These are phyloP conservation scores for Akanthomyces uredinophilus DNA, from an alignment of 2,329 filamentous ascomycete genomes.

Conservation along the genomic window DNA sequence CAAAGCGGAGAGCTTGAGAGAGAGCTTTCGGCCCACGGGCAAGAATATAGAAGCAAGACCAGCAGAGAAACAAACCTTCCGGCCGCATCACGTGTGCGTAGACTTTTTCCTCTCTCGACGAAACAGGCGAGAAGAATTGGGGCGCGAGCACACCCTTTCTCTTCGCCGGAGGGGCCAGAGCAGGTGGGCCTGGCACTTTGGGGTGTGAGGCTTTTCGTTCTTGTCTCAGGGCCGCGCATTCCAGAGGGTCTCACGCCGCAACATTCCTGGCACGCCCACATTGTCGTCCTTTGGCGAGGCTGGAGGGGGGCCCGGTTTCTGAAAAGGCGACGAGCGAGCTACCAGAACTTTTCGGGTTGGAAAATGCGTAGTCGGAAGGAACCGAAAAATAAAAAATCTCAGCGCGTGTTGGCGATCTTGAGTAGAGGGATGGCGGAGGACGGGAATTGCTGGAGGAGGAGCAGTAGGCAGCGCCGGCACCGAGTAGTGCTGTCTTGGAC, in stretches of 20 bases:
- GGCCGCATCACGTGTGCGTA: slow-evolving; percentile 10
- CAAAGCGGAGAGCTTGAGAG: too few species aligned
- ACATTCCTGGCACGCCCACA: slow-evolving; percentile 20
- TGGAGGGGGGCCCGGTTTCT: slow-evolving; percentile 19
- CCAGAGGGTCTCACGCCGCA: slow-evolving; percentile 15
- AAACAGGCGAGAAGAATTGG: slow-evolving; percentile 11
- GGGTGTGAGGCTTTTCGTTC: slow-evolving; percentile 23
- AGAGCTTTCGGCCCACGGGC: neutral
- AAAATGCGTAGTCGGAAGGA: neutral
- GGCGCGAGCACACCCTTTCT: slow-evolving; percentile 11
- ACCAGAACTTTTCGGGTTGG: neutral
- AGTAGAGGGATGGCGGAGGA: neutral
- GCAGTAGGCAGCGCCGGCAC: neutral
- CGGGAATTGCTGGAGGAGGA: neutral
- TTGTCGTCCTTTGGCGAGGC: slow-evolving; percentile 32
- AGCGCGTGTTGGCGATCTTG: neutral
- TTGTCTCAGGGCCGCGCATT: slow-evolving; percentile 30
- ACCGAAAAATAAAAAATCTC: slow-evolving; percentile 1
- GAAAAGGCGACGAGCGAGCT: neutral
- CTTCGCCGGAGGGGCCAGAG: slow-evolving; percentile 15
- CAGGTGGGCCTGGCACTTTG: slow-evolving; percentile 10
- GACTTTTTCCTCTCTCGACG: neutral
- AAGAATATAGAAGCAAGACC: slow-evolving; percentile 7
- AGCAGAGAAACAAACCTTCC: slow-evolving; percentile 7
- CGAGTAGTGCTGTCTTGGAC: slow-evolving; percentile 13